Evolutionary conservation across 164 flowering plant genomes (phyloP).

Genomic region (Warburgia ugandensis): DNA sequence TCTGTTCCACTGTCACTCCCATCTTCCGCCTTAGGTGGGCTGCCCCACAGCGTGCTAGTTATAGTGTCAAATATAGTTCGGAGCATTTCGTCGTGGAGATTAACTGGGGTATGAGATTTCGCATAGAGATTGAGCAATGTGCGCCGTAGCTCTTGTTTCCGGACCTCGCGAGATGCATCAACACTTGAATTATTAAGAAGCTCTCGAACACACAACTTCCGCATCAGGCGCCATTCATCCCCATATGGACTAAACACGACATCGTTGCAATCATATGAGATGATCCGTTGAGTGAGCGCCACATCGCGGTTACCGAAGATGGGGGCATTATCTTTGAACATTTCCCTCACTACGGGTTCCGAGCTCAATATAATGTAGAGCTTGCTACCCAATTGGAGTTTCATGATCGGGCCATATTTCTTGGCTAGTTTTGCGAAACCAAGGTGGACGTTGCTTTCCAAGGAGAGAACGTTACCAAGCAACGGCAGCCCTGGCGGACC

Average conservation of each 20-base stretch:
- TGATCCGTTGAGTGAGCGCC: background rate
- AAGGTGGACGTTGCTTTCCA: slow-evolving; percentile 13
- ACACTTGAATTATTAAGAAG: background rate
- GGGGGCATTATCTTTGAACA: slow-evolving; percentile 17
- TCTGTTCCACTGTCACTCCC: background rate
- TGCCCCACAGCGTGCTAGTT: background rate
- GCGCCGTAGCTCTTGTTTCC: too few species aligned
- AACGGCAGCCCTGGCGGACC: too few species aligned
- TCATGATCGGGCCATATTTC: slow-evolving; percentile 20
- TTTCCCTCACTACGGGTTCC: slow-evolving; percentile 12
- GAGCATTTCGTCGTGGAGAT: background rate
- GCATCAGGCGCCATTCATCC: background rate
- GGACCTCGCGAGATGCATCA: background rate
- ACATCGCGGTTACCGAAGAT: background rate
- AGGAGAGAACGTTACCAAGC: too few species aligned
- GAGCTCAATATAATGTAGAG: slow-evolving; percentile 10
- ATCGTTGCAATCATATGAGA: too few species aligned
- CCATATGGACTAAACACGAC: background rate
- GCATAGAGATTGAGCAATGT: background rate
- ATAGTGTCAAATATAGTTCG: background rate
- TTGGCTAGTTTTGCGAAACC: slow-evolving; percentile 9
- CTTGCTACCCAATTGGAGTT: slow-evolving; percentile 15
- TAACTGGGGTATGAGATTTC: background rate
- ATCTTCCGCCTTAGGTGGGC: too few species aligned
- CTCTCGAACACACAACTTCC: background rate